Evolutionary conservation across 2,329 filamentous ascomycete genomes (phyloP).

Genomic region (Ascochyta lentis): DNA sequence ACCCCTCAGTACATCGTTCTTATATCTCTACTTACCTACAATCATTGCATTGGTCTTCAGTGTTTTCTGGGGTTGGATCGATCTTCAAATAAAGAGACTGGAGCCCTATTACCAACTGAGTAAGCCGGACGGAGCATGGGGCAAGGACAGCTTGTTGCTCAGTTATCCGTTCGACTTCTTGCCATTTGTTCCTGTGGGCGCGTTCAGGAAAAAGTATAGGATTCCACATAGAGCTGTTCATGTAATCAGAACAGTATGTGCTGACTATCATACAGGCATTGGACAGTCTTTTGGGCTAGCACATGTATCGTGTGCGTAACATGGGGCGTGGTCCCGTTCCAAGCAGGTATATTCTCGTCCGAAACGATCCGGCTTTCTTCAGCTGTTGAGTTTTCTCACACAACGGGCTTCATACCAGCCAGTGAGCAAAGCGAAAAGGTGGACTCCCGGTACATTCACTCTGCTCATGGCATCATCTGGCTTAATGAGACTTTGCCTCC

Average conservation of each 20-base stretch:
- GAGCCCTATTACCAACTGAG: background rate
- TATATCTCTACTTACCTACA: constrained; percentile 57
- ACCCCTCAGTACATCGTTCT: constrained; percentile 51
- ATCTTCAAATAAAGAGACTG: constrained; percentile 34
- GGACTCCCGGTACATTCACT: background rate
- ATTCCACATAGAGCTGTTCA: no score
- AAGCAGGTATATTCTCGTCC: background rate
- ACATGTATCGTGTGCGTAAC: background rate
- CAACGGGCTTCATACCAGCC: background rate
- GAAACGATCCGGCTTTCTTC: background rate
- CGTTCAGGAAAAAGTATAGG: background rate
- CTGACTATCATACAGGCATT: background rate
- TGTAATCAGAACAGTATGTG: no score
- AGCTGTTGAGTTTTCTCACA: no score
- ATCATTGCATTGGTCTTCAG: constrained; percentile 62
- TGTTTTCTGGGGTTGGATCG: constrained; percentile 64
- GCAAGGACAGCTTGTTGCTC: background rate
- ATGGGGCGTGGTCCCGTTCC: background rate
- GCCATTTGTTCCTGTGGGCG: background rate
- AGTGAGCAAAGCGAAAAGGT: background rate
- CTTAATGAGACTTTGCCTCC: background rate
- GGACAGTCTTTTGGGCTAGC: background rate
- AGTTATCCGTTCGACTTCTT: background rate
- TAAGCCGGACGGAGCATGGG: background rate
- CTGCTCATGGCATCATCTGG: background rate